Conservation (phyloP, 2,329 filamentous ascomycete genomes). For the Pseudopyricularia javanii region DNA sequence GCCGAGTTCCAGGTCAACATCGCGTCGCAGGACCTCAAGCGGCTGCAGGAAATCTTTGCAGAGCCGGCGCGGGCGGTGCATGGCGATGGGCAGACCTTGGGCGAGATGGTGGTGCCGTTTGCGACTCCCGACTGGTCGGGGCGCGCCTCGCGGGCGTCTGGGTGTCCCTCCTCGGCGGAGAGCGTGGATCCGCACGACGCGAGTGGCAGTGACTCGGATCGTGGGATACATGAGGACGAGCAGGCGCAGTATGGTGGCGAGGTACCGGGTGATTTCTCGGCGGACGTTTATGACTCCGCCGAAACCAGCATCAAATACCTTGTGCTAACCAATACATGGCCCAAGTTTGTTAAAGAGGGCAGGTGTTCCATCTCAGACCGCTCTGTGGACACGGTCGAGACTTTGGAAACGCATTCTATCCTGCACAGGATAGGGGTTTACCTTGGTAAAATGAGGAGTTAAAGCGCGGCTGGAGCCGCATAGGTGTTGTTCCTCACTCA, state of each 20-base stretch:
- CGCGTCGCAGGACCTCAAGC: constrained; percentile 40
- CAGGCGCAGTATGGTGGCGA: not conserved
- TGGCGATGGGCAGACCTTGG: not conserved
- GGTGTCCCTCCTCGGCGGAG: not conserved
- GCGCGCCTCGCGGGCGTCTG: not conserved
- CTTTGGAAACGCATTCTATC: not conserved
- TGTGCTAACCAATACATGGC: constrained; percentile 58
- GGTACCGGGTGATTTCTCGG: constrained; percentile 24
- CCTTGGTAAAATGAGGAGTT: not conserved
- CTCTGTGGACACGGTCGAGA: not conserved
- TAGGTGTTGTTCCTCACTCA: too few relatives aligned
- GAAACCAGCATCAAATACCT: constrained; percentile 52
- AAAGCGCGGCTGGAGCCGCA: too few relatives aligned
- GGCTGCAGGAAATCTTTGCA: constrained; percentile 45
- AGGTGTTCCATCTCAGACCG: not conserved
- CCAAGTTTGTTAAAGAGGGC: constrained; percentile 35
- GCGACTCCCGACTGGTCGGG: not conserved
- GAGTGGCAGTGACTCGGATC: not conserved
- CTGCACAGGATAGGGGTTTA: not conserved
- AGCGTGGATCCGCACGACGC: not conserved
- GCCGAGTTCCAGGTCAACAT: constrained; percentile 59
- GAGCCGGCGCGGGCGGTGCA: constrained; percentile 32
- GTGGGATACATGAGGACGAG: not conserved
- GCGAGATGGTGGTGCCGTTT: not conserved
- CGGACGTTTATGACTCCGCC: constrained; percentile 43